Conservation (phyloP, 1,139 yeast species). For the Meyerozyma athensensis region DNA sequence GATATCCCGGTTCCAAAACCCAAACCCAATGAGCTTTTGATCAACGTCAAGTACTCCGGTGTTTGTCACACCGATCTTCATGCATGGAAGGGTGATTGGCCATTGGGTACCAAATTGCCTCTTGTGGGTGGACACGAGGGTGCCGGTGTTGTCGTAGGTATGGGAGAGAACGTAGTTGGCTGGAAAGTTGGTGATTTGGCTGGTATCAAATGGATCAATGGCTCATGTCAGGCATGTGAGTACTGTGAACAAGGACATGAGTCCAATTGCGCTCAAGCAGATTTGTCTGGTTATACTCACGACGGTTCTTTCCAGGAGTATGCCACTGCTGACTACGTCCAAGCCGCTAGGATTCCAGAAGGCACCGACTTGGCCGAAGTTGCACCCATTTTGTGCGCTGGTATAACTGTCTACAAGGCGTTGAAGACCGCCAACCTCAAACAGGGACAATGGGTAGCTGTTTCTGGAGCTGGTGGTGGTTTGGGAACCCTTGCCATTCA, state of each 20-base stretch:
- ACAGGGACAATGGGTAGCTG: conserved; percentile 74
- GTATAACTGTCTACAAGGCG: conserved; percentile 77
- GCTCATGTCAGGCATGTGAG: conserved; percentile 69
- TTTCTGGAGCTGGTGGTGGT: conserved; percentile 80
- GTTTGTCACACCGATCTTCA: conserved; percentile 78
- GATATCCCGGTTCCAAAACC: conserved; percentile 68
- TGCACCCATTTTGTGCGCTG: conserved; percentile 80
- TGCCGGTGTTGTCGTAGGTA: conserved; percentile 72
- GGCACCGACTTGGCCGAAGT: conserved; percentile 69
- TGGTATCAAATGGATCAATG: conserved; percentile 73
- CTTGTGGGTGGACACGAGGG: conserved; percentile 84
- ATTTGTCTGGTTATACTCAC: conserved; percentile 71
- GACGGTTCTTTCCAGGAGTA: conserved; percentile 80
- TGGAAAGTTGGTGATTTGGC: conserved; percentile 70
- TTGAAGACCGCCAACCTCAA: conserved; percentile 59
- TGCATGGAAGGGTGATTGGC: conserved; percentile 84
- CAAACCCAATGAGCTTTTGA: conserved; percentile 60
- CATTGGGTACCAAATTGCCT: conserved; percentile 60
- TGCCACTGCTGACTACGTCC: conserved; percentile 81
- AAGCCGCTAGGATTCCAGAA: conserved; percentile 72
- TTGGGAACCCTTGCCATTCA: conserved; percentile 72
- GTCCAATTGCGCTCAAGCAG: conserved; percentile 65
- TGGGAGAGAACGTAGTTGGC: conserved; percentile 61
- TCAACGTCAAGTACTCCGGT: conserved; percentile 70
- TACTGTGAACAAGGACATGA: conserved; percentile 60